Base-by-base conservation (phyloP, 1,284 basidiomycete genomes). In the Phylloporus sp. region DNA sequence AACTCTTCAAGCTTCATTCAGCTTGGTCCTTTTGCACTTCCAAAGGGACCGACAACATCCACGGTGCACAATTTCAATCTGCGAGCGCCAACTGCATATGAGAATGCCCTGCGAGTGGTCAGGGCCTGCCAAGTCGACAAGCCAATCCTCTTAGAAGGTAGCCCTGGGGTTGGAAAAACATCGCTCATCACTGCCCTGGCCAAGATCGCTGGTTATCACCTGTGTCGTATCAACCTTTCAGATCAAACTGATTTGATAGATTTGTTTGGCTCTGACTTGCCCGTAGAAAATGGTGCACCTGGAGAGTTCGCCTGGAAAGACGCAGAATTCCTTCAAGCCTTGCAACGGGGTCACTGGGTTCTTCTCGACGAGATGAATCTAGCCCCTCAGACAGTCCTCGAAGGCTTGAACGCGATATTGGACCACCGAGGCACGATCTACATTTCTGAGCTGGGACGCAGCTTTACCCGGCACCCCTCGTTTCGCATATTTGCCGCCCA, bases 91-190 rank as follows among this genome's bases (percentile, higher is more conserved):
- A 99, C 98, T 2, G 94, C 97, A 12, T 88, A 88, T 32, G 87
- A 92, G 68, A 99, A 99, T 80, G 93, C 94, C 20, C 89, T 96
- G 86, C 91, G 97, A 43, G 91, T 99, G 5, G 83, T 97, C 25
- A 89, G 98, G 66, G 98, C 96, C 10, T 94, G 94, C 70, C 96
- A 98, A 78, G 86, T 99, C 1, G 81, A 84, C 11, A 99, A 99
- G 80, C 95, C 98, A 0, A 94, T 99, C 64, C 85, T 99, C 39
- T 86, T 99, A 5, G 98, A 99, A 80, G 98, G 98, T 3, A 98
- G 96, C 78, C 98, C 98, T 7, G 98, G 98, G 5, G 98, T 99
- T n/a, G 98, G 98, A 8, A 99, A 99, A 83, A 99, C 98, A 0
- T 98, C 95, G 78, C 86, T 99, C 7, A 86, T 99, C 66, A 88